Conservation (phyloP, 805 yeast species). For the Suhomyces sp. region DNA sequence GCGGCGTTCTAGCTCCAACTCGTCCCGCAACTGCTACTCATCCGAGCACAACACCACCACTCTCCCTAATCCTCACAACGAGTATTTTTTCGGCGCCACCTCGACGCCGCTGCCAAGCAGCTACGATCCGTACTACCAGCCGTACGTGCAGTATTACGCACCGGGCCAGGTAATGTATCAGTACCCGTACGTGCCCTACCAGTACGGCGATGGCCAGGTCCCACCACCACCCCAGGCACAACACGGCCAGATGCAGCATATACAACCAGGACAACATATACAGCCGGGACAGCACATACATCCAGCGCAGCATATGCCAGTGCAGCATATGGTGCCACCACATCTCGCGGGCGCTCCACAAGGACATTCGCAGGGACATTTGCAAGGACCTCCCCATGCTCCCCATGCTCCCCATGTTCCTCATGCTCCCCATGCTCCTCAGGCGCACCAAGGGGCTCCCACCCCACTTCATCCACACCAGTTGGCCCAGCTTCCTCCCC, state of each 20-base stretch:
- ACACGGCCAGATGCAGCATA: not conserved
- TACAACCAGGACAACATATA: not conserved
- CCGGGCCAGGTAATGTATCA: not conserved
- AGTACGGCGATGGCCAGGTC: not conserved
- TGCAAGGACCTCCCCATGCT: constrained; percentile 3
- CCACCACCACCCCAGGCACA: not conserved
- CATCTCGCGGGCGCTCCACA: not conserved
- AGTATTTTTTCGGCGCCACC: constrained; percentile 8
- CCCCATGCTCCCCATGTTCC: constrained; percentile 7
- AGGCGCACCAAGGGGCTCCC: constrained; percentile 1
- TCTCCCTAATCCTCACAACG: constrained; percentile 10
- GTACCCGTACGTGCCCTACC: not conserved
- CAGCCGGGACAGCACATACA: not conserved
- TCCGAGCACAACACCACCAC: constrained; percentile 5
- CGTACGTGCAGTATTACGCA: not conserved
- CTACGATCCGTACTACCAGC: constrained; percentile 8
- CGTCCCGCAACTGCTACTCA: constrained; percentile 14
- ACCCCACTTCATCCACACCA: not conserved
- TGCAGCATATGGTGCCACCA: not conserved
- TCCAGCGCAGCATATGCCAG: not conserved
- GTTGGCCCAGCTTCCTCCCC: constrained; percentile 1
- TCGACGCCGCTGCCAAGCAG: constrained; percentile 3
- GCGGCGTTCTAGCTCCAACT: constrained; percentile 44
- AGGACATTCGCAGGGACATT: not conserved
- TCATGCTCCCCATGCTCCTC: constrained; percentile 5